A percentile compares a stretch with the other conserved stretches of the same genome.
phyloP scores from a whole-genome alignment of 2,329 filamentous ascomycete species.

The Verticillium dahliae region DNA sequence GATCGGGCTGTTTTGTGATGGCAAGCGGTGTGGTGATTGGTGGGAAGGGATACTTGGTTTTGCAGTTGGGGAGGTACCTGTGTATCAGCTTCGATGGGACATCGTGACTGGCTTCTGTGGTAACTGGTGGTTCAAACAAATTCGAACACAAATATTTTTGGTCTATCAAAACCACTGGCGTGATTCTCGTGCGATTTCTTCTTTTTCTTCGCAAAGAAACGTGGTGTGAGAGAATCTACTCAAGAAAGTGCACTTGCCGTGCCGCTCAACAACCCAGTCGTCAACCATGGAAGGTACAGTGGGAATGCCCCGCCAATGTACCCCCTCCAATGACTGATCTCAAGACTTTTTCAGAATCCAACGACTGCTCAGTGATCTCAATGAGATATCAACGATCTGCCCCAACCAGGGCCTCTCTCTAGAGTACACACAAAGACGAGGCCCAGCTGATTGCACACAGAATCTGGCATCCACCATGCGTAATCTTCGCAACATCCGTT shows the following conservation, averaged over 20 bases:
- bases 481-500: constrained; percentile 75
- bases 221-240: neutral
- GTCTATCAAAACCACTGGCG: no score
- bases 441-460: neutral
- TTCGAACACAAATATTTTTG: no score
- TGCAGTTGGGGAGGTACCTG: neutral
- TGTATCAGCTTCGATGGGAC: neutral
- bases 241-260: neutral
- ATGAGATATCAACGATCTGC: neutral
- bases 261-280: neutral
- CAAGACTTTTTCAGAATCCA: neutral
- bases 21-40: neutral
- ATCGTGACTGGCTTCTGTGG: no score
- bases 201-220: no score
- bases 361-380: neutral
- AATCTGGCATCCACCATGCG: constrained; percentile 56
- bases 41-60: neutral
- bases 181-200: no score
- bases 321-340: neutral
- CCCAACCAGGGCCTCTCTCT: neutral
- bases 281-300: neutral
- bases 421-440: neutral
- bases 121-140: no score
- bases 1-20: neutral
- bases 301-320: constrained; percentile 1